phyloP scores from a whole-genome alignment of 371 early-diverging fungal species.

The Mortierella sp. region DNA sequence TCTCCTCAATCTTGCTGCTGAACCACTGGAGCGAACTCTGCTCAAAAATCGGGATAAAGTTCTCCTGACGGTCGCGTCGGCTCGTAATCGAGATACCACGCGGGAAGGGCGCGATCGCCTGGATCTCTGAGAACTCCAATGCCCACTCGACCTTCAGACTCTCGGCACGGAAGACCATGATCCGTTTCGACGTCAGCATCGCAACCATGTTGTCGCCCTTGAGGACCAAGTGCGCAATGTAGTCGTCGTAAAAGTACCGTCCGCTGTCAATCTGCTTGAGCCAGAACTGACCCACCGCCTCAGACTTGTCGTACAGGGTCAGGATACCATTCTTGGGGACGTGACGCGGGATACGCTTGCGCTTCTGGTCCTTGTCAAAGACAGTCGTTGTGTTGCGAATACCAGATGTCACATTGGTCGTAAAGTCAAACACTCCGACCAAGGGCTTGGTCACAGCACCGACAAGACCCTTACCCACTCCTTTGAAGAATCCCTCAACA shows the following conservation, averaged over 20 bases:
- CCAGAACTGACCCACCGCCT: constrained; percentile 94
- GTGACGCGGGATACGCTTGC: constrained; percentile 91
- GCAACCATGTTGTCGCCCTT: constrained; percentile 81
- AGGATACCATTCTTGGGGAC: constrained; percentile 88
- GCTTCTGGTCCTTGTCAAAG: constrained; percentile 82
- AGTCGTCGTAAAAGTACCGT: constrained; percentile 85
- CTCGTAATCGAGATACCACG: constrained; percentile 51
- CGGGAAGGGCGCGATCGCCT: constrained; percentile 53
- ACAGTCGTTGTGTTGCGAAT: constrained; percentile 97
- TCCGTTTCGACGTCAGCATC: constrained; percentile 77
- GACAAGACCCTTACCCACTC: constrained; percentile 96
- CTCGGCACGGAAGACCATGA: constrained; percentile 78
- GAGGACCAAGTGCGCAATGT: constrained; percentile 88
- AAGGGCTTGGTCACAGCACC: constrained; percentile 96
- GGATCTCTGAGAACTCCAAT: constrained; percentile 51
- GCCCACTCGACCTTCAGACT: constrained; percentile 81
- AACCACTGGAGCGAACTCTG: constrained; percentile 51
- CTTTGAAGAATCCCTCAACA: constrained; percentile 95
- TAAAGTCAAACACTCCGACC: constrained; percentile 94
- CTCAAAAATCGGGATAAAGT: constrained; percentile 58
- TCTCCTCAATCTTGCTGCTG: constrained; percentile 51
- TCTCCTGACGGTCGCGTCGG: constrained; percentile 51
- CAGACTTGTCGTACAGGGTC: constrained; percentile 80
- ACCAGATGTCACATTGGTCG: constrained; percentile 90
- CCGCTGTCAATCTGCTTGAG: constrained; percentile 89